Evolutionary conservation across 2,329 filamentous ascomycete genomes (phyloP).

Genomic region (Aspergillus clavatus): DNA sequence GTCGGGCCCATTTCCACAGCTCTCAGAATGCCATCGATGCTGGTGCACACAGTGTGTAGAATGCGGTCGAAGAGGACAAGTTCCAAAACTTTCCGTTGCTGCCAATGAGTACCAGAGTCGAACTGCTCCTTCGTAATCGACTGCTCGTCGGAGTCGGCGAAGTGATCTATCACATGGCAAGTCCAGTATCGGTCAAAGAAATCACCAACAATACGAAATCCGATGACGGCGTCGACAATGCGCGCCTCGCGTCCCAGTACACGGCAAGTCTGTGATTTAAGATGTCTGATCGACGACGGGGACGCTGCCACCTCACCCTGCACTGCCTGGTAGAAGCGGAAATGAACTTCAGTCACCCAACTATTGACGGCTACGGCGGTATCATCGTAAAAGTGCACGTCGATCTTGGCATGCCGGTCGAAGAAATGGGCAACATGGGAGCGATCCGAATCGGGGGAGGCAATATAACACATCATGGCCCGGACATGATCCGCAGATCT

Average conservation of each 20-base stretch:
- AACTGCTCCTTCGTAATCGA: background rate
- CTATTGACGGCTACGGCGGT: slow-evolving; percentile 18
- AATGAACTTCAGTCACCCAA: slow-evolving; percentile 30
- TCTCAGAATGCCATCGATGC: slow-evolving; percentile 11
- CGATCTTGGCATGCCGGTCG: slow-evolving; percentile 17
- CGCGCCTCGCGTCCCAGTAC: slow-evolving; percentile 2
- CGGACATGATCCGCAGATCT: slow-evolving; percentile 1
- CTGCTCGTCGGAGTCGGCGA: background rate
- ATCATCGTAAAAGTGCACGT: slow-evolving; percentile 23
- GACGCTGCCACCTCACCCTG: too few species aligned
- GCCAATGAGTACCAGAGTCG: slow-evolving; percentile 10
- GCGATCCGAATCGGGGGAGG: slow-evolving; percentile 9
- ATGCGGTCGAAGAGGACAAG: slow-evolving; percentile 22
- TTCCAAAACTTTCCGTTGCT: slow-evolving; percentile 28
- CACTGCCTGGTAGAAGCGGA: slow-evolving; percentile 18
- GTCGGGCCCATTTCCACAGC: slow-evolving; percentile 3
- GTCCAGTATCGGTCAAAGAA: slow-evolving; percentile 34
- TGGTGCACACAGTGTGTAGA: slow-evolving; percentile 10
- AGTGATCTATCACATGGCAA: slow-evolving; percentile 22
- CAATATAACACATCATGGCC: slow-evolving; percentile 11
- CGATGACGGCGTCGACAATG: slow-evolving; percentile 15
- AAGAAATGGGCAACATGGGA: slow-evolving; percentile 15
- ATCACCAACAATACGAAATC: slow-evolving; percentile 29
- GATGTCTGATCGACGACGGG: background rate
- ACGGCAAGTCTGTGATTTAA: slow-evolving; percentile 4